These are phyloP conservation scores for Calonectria leucothoes DNA, from an alignment of 2,329 filamentous ascomycete genomes.

Conservation along the genomic window DNA sequence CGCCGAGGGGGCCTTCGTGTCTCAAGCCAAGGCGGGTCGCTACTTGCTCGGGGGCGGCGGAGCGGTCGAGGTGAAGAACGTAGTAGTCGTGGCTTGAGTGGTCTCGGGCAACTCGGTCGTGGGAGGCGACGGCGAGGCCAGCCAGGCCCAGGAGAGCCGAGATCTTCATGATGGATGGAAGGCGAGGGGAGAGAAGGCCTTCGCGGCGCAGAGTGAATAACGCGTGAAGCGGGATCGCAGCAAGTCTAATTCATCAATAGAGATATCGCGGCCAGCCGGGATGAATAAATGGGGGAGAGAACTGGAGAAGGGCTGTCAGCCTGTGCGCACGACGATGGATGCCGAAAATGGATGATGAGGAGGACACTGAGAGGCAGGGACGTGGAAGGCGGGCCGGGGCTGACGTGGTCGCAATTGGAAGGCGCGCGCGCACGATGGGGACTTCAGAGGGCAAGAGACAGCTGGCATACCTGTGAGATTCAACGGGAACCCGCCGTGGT, in stretches of 20 bases:
- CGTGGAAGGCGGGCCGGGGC: slow-evolving; percentile 1
- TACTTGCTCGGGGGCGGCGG: slow-evolving; percentile 74
- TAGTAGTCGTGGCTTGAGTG: slow-evolving; percentile 92
- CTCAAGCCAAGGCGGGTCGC: slow-evolving; percentile 79
- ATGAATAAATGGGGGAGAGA: slow-evolving; percentile 11
- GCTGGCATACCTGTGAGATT: slow-evolving; percentile 30
- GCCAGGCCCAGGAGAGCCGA: slow-evolving; percentile 64
- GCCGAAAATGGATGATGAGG: slow-evolving; percentile 9
- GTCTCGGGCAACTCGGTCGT: slow-evolving; percentile 70
- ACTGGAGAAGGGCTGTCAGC: slow-evolving; percentile 24
- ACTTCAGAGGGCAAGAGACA: neutral
- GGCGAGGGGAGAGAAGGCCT: slow-evolving; percentile 20
- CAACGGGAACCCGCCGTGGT: slow-evolving; percentile 7
- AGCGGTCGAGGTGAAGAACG: slow-evolving; percentile 82
- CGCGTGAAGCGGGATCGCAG: slow-evolving; percentile 25
- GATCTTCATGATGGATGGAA: slow-evolving; percentile 59
- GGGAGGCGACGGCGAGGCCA: slow-evolving; percentile 61
- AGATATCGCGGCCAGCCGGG: slow-evolving; percentile 14
- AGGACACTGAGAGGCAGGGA: slow-evolving; percentile 26
- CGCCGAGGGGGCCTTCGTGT: slow-evolving; percentile 84
- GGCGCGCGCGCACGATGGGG: neutral
- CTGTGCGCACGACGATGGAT: neutral
- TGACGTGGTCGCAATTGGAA: slow-evolving; percentile 6
- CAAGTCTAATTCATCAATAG: slow-evolving; percentile 40
- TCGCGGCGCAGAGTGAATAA: slow-evolving; percentile 32